These are phyloP conservation scores for Claviceps africana DNA, from an alignment of 2,329 filamentous ascomycete genomes.

Conservation along the genomic window DNA sequence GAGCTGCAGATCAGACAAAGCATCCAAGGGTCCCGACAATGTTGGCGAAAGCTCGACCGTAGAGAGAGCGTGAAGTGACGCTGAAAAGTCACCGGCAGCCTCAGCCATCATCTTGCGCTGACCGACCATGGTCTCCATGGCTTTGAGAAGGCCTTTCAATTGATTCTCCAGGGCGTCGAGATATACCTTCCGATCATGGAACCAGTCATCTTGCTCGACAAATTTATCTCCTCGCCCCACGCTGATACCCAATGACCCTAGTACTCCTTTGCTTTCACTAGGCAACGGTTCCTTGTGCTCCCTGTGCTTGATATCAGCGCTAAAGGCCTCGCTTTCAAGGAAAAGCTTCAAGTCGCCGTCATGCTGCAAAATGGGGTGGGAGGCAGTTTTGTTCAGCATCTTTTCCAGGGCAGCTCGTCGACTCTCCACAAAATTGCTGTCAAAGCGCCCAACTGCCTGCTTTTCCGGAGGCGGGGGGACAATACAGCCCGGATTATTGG, in stretches of 20 bases:
- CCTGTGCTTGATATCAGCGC: slow-evolving; percentile 93
- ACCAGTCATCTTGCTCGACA: slow-evolving; percentile 98
- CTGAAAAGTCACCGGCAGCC: slow-evolving; percentile 83
- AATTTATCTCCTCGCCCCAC: slow-evolving; percentile 75
- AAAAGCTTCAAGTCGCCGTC: slow-evolving; percentile 93
- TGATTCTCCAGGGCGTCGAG: slow-evolving; percentile 88
- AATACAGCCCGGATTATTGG: slow-evolving; percentile 87
- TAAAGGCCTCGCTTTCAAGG: slow-evolving; percentile 90
- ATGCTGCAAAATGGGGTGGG: slow-evolving; percentile 80
- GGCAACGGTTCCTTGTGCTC: slow-evolving; percentile 78
- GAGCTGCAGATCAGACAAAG: slow-evolving; percentile 82
- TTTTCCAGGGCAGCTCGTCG: slow-evolving; percentile 82
- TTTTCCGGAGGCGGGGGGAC: slow-evolving; percentile 95
- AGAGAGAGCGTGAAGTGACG: slow-evolving; percentile 81
- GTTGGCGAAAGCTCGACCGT: slow-evolving; percentile 83
- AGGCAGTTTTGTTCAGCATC: slow-evolving; percentile 93
- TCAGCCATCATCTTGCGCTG: slow-evolving; percentile 91
- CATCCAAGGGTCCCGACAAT: slow-evolving; percentile 77
- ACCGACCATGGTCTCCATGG: slow-evolving; percentile 80
- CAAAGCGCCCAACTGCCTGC: slow-evolving; percentile 90
- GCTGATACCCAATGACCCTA: slow-evolving; percentile 69
- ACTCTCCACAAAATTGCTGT: slow-evolving; percentile 91
- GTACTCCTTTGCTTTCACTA: slow-evolving; percentile 83
- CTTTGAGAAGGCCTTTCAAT: slow-evolving; percentile 77
- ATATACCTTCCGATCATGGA: slow-evolving; percentile 90